These are phyloP conservation scores for Teratosphaeria zuluensis DNA, from an alignment of 2,329 filamentous ascomycete genomes.

Conservation along the genomic window DNA sequence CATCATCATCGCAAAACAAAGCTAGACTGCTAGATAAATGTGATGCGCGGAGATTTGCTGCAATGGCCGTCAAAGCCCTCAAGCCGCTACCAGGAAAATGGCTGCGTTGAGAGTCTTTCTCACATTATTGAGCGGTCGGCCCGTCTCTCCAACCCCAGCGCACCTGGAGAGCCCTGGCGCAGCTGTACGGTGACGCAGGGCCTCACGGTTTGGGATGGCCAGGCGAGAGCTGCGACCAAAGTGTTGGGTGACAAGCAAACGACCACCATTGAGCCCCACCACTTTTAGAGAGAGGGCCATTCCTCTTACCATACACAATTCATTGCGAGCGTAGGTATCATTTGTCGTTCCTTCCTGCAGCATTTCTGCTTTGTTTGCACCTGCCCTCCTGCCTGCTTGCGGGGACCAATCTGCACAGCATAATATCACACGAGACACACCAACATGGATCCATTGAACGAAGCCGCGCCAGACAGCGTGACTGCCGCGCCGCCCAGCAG, in stretches of 20 bases:
- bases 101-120: not conserved
- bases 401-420: constrained; percentile 2
- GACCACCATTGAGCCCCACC: constrained; percentile 2
- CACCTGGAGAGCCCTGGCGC: not conserved
- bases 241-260: constrained; percentile 1
- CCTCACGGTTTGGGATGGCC: not conserved
- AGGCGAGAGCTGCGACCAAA: not conserved
- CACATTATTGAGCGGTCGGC: not conserved
- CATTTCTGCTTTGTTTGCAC: not conserved
- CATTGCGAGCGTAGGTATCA: not conserved
- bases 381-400: not conserved
- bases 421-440: constrained; percentile 6
- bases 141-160: not conserved
- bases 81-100: too few species aligned
- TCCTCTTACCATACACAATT: not conserved
- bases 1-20: too few species aligned
- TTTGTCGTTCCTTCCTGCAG: not conserved
- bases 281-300: not conserved
- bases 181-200: constrained; percentile 1
- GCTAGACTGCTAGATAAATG: too few species aligned
- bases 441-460: constrained; percentile 33
- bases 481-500: constrained; percentile 37
- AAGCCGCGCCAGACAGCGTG: constrained; percentile 36
- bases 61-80: too few species aligned
- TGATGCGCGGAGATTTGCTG: too few species aligned